A percentile compares a stretch with the other conserved stretches of the same genome.
Evolutionary conservation across 345 rosid genomes (phyloP).

Genomic region (Reutealis trisperma): DNA sequence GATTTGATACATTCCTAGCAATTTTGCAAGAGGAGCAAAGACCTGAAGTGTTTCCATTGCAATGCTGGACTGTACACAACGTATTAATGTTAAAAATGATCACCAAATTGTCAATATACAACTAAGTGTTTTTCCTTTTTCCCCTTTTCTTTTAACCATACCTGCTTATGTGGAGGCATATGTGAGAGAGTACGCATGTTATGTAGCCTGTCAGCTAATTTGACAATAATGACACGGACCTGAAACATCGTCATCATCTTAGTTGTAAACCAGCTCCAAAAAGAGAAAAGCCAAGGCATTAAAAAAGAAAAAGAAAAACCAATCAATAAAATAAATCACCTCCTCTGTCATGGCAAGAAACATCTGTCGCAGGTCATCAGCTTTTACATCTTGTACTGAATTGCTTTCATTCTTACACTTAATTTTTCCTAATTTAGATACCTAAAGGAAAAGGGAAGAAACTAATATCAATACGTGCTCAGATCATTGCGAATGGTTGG

Average conservation of each 20-base stretch:
- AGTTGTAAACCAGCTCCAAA: constrained; percentile 17
- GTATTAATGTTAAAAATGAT: constrained; percentile 30
- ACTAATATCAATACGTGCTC: constrained; percentile 10
- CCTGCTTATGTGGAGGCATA: constrained; percentile 99
- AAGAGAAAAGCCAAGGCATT: constrained; percentile 16
- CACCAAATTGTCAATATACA: constrained; percentile 12
- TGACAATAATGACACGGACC: constrained; percentile 99
- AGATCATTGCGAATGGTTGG: constrained; percentile 5
- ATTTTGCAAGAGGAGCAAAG: constrained; percentile 96
- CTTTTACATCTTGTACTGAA: constrained; percentile 93
- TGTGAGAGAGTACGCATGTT: constrained; percentile 94
- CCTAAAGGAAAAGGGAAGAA: constrained; percentile 43
- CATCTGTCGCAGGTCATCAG: constrained; percentile 99
- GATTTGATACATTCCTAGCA: constrained; percentile 96
- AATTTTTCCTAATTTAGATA: constrained; percentile 90
- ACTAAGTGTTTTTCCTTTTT: background rate
- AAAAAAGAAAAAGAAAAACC: background rate
- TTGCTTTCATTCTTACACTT: constrained; percentile 74
- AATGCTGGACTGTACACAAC: constrained; percentile 79
- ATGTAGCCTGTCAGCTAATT: constrained; percentile 96
- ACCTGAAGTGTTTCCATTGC: constrained; percentile 95
- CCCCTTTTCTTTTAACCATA: constrained; percentile 23
- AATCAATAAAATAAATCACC: constrained; percentile 38
- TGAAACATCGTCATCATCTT: constrained; percentile 37
- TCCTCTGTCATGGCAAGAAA: constrained; percentile 97